Conservation (phyloP, 345 rosid species). For the Syzygium grande region DNA sequence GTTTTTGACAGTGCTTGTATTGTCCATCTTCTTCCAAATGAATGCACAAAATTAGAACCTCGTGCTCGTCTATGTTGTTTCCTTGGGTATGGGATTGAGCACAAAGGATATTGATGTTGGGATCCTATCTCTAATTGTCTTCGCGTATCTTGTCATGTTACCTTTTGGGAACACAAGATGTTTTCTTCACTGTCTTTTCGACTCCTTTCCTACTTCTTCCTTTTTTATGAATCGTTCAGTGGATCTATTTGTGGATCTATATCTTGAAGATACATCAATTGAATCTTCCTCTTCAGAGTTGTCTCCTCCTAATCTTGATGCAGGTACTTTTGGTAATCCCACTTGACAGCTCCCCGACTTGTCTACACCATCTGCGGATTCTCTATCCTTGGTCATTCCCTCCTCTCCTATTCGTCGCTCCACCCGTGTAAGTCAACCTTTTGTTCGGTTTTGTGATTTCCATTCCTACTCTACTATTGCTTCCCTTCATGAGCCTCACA, state of each 20-base stretch:
- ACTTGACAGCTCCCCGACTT: neutral
- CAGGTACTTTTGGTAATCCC: neutral
- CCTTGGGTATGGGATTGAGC: neutral
- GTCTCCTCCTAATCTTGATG: neutral
- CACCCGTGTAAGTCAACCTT: neutral
- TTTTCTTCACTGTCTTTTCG: neutral
- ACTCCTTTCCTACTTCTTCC: neutral
- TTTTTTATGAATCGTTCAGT: neutral
- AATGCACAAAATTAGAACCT: fast-evolving
- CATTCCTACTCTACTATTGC: neutral
- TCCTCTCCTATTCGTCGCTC: neutral
- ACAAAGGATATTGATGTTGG: neutral
- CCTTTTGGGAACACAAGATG: neutral
- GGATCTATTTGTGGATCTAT: neutral
- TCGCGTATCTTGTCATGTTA: fast-evolving
- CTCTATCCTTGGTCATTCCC: fast-evolving
- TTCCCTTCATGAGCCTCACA: neutral
- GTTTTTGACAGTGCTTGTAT: neutral
- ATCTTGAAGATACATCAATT: neutral
- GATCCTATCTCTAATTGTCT: neutral
- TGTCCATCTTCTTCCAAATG: neutral
- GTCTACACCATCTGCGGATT: fast-evolving
- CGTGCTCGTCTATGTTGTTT: neutral
- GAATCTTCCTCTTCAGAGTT: neutral
- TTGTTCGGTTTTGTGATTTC: neutral